Evolutionary conservation across 139 green algal species (phyloP).

Genomic region (Micromonas commoda): DNA sequence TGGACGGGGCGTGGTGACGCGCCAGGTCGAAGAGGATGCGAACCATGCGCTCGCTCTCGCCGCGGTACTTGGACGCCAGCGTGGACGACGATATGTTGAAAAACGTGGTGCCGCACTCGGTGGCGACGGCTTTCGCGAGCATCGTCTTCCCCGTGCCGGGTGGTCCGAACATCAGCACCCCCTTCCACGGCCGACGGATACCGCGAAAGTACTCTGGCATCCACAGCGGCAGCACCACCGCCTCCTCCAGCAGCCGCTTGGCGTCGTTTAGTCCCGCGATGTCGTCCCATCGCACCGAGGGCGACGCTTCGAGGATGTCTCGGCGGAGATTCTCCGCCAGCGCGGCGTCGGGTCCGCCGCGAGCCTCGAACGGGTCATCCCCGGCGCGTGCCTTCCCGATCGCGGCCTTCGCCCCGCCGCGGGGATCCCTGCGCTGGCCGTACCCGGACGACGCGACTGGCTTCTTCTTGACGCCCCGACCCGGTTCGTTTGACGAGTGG

Average conservation of each 20-base stretch:
- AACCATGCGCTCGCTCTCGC: conserved; percentile 70
- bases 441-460: neutral
- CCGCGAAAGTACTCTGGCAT: conserved; percentile 86
- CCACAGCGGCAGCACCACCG: conserved; percentile 73
- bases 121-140: conserved; percentile 82
- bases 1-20: conserved; percentile 58
- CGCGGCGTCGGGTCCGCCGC: conserved; percentile 60
- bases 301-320: conserved; percentile 70
- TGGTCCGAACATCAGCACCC: conserved; percentile 90
- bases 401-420: neutral
- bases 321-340: conserved; percentile 60
- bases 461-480: too few species aligned
- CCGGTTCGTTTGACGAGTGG: too few species aligned
- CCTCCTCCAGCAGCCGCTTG: conserved; percentile 86
- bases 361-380: neutral
- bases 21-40: conserved; percentile 82
- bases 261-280: conserved; percentile 72
- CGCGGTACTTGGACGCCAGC: conserved; percentile 85
- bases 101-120: conserved; percentile 84
- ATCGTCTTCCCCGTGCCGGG: conserved; percentile 90
- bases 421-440: too few species aligned
- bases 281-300: conserved; percentile 62
- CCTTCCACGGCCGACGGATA: conserved; percentile 83
- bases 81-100: conserved; percentile 88
- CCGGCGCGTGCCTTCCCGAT: neutral